Evolutionary conservation across 768 basidiomycete species (phyloP).

Genomic region (Psilocybe subaeruginosa): DNA sequence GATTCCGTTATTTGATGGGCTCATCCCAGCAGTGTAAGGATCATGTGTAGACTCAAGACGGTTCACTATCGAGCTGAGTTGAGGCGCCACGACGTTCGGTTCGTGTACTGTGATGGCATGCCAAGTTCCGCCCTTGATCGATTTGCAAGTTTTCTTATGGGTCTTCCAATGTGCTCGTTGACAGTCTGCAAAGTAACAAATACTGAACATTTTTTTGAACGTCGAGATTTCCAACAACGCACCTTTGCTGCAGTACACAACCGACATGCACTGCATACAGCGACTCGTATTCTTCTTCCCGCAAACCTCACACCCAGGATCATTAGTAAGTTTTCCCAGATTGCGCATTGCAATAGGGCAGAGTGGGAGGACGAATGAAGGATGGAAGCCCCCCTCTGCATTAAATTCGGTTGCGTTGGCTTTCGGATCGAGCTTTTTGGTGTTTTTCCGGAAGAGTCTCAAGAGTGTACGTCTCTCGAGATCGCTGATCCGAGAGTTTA

Average conservation of each 20-base stretch:
- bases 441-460: constrained; percentile 34
- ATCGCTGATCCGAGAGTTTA: constrained; percentile 22
- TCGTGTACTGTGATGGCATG: constrained; percentile 25
- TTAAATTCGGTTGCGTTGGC: background rate
- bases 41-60: constrained; percentile 24
- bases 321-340: constrained; percentile 38
- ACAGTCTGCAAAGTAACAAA: constrained; percentile 33
- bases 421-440: constrained; percentile 28
- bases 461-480: constrained; percentile 38
- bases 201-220: background rate
- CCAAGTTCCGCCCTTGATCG: constrained; percentile 44
- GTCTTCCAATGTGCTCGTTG: constrained; percentile 42
- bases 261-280: constrained; percentile 38
- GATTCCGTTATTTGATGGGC: constrained; percentile 5
- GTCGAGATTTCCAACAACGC: background rate
- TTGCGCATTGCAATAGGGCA: constrained; percentile 39
- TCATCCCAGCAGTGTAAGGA: background rate
- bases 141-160: constrained; percentile 40
- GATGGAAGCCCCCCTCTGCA: constrained; percentile 23
- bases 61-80: constrained; percentile 20
- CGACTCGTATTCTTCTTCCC: constrained; percentile 34
- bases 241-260: constrained; percentile 42
- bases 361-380: constrained; percentile 41
- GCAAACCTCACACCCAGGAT: constrained; percentile 41
- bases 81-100: background rate